A percentile compares a stretch with the other conserved stretches of the same genome.
Evolutionary conservation across 805 yeast genomes (phyloP).

Genomic region (Lachancea lanzarotensis): DNA sequence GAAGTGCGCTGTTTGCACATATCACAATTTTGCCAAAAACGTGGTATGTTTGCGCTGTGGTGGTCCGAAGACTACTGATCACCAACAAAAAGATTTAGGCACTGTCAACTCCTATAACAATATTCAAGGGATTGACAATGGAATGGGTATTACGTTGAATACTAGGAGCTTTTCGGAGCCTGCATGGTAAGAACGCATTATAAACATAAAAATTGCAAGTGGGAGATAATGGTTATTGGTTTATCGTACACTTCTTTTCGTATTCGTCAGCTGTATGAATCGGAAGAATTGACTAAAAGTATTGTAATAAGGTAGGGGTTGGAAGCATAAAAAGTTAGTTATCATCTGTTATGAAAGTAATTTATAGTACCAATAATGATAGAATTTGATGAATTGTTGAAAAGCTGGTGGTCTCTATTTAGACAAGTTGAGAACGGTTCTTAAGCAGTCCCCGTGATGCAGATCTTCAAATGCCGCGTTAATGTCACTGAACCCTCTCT

Average conservation of each 20-base stretch:
- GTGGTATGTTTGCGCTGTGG: constrained; percentile 85
- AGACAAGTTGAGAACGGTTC: constrained; percentile 68
- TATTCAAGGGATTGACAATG: constrained; percentile 10
- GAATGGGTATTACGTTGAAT: constrained; percentile 18
- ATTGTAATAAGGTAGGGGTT: constrained; percentile 5
- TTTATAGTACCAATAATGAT: constrained; percentile 4
- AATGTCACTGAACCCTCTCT: constrained; percentile 69
- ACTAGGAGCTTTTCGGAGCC: constrained; percentile 21
- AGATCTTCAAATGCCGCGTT: constrained; percentile 90
- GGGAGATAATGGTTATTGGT: constrained; percentile 1
- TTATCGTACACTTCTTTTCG: neutral
- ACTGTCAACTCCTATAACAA: constrained; percentile 7
- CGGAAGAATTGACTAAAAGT: neutral
- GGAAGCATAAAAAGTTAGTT: constrained; percentile 2
- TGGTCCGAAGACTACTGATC: constrained; percentile 42
- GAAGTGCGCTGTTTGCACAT: constrained; percentile 79
- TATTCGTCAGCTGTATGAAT: neutral
- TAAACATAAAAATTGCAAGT: neutral
- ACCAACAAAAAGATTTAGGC: constrained; percentile 12
- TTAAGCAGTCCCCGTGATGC: constrained; percentile 89
- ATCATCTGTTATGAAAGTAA: constrained; percentile 2
- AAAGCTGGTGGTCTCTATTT: constrained; percentile 6
- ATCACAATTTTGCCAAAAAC: constrained; percentile 91
- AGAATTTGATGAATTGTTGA: neutral
- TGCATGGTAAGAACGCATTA: constrained; percentile 13